Evolutionary conservation across 805 yeast genomes (phyloP), one percentile per base, ranked within the genome.

Genomic region (Lachancea fermentati): DNA sequence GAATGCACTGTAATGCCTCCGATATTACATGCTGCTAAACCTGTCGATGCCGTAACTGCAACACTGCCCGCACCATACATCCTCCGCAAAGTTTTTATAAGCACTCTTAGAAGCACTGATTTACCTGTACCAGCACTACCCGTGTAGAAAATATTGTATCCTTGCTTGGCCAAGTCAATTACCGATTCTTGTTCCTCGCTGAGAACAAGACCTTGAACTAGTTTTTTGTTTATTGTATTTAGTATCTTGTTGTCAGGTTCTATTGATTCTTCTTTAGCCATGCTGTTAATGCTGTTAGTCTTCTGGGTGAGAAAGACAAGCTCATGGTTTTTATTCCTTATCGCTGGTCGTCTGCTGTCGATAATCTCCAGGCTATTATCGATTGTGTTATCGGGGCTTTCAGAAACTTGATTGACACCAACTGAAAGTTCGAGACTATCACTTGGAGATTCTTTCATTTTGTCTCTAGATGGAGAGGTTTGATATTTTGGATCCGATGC

Each of bases 91-190:
- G 69, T 61, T 50, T 75, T 73, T 40, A 85, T 83, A 28, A 85
- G 67, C 8, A 77, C 69, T 45, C 74, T 72, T 37, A 93, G 65
- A n/a, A 93, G 67, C 3, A 93, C 82, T 1, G 98, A 91, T 58
- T 93, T 93, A 57, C 98, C 98, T 0, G 98, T 93, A 54, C 98
- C 98, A 0, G 98, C 98, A 25, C 97, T 87, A 37, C 98, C 98
- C 0, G 98, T 93, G 58, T 85, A 93, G 57, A 93, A 93, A 2
- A 93, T 64, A 44, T 81, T 85, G 13, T 68, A 65, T 0, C 94
- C 88, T 16, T 67, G 55, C 32, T 75, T 62, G 0, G 81, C 95
- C 39, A 85, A 62, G 7, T 78, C 74, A 8, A 85, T 69, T 16
- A 93, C 78, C 36, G 72, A 63, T 42, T 73, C 71, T 54, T 85